Evolutionary conservation across 192 early-diverging fungal species (phyloP).

Genomic region (Gonapodya sp.): DNA sequence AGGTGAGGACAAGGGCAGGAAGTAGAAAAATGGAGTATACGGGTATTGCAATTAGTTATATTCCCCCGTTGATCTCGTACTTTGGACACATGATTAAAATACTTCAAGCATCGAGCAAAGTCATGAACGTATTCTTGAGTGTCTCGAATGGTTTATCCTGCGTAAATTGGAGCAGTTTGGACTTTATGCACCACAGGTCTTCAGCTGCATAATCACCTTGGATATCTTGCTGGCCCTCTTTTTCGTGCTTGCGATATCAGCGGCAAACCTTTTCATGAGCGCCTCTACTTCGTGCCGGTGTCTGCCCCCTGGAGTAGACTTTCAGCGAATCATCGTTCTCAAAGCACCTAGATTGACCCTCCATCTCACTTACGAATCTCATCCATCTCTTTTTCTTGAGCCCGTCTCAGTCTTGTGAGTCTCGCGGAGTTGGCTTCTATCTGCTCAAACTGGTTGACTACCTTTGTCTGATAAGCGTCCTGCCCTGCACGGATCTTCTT

Average conservation of each 20-base stretch:
- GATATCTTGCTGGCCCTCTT: not conserved
- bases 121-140: slow-evolving; percentile 1
- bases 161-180: too few relatives aligned
- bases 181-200: too few relatives aligned
- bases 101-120: not conserved
- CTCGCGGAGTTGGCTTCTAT: not conserved
- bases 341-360: not conserved
- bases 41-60: too few relatives aligned
- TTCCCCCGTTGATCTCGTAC: not conserved
- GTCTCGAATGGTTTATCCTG: not conserved
- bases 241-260: not conserved
- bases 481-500: not conserved
- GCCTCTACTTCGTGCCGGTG: not conserved
- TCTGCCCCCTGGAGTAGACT: not conserved
- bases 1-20: not conserved
- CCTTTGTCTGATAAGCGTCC: not conserved
- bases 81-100: too few relatives aligned
- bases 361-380: not conserved
- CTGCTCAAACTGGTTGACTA: not conserved
- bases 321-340: not conserved
- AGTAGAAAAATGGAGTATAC: not conserved
- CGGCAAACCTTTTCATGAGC: not conserved
- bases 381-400: not conserved
- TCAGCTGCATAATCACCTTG: too few relatives aligned
- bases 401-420: not conserved